Evolutionary conservation across 371 early-diverging fungal genomes (phyloP).

Genomic region (Mortierella sp.): DNA sequence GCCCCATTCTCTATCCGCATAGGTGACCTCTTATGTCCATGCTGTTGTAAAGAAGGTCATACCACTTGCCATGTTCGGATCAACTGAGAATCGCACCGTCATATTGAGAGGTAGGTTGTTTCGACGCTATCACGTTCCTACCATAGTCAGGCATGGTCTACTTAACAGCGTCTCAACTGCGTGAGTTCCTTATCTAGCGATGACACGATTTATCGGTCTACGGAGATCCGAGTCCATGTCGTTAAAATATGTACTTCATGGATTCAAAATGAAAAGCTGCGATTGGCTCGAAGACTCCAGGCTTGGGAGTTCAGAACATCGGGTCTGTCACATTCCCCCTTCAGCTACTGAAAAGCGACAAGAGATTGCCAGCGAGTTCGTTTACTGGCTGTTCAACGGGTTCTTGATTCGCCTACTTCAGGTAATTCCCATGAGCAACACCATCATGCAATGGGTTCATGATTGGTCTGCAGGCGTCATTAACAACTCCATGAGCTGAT

Average conservation of each 20-base stretch:
- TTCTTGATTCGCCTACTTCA: constrained; percentile 67
- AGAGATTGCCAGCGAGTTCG: constrained; percentile 62
- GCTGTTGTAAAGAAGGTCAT: constrained; percentile 57
- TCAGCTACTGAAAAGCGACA: constrained; percentile 59
- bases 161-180: too few relatives aligned
- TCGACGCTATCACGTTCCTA: too few relatives aligned
- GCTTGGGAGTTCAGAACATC: constrained; percentile 7
- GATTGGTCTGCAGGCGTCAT: background rate
- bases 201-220: constrained; percentile 60
- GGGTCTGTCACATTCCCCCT: constrained; percentile 40
- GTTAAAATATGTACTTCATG: constrained; percentile 65
- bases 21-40: constrained; percentile 60
- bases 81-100: constrained; percentile 55
- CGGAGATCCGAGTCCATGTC: constrained; percentile 70
- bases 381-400: constrained; percentile 75
- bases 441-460: too few relatives aligned
- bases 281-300: constrained; percentile 56
- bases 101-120: constrained; percentile 64
- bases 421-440: constrained; percentile 38
- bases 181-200: constrained; percentile 35
- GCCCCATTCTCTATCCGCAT: too few relatives aligned
- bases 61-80: constrained; percentile 67
- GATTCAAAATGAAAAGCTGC: constrained; percentile 59
- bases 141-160: too few relatives aligned
- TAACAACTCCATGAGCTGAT: background rate